Evolutionary conservation across 441 rosid species (phyloP), one percentile per base, ranked within the genome.

Genomic region (Caryocar brasiliense): DNA sequence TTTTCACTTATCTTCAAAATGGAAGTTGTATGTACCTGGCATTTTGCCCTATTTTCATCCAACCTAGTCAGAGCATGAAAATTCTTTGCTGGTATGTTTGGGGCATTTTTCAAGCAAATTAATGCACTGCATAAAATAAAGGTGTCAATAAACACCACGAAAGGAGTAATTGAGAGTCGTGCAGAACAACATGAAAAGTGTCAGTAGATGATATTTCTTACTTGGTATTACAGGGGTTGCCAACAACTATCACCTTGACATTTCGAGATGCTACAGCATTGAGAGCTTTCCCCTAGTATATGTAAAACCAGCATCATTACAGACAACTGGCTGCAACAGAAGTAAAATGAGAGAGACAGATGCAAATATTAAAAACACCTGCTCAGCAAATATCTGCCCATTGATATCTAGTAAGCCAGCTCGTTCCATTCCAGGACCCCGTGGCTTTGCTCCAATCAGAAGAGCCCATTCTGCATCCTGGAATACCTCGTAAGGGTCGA

Each of bases 181-280:
- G n/a, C n/a, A n/a, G n/a, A 49, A 26, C n/a, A 58, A 3, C 11
- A 1, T 10, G 1, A 24, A 4, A 26, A 14, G 11, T 9, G 5
- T 5, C 9, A 22, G 45, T 19, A 33, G 32, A 11, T 21, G 19
- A 56, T 49, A 40, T 46, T 52, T 38, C 89, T 71, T 83, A 91
- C 98, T 91, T 91, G 58, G 98, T 91, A 66, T 91, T 87, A 70
- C 98, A 91, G 50, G 98, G 98, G 48, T 91, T 91, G 49, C 98
- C 96, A 23, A 87, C 98, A 1, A 91, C 95, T 32, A 91, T 68
- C 44, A 91, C 96, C 74, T 87, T 91, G 37, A 83, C 95, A 41
- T 87, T 74, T 43, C 38, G 80, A 40, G 95, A 91, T 23, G 98
- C 98, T 24, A 70, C 95, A n/a, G 90, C 78, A 68, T 91, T 87